Evolutionary conservation across 495 filamentous ascomycete genomes (phyloP).

Genomic region (Trichoderma reesei): DNA sequence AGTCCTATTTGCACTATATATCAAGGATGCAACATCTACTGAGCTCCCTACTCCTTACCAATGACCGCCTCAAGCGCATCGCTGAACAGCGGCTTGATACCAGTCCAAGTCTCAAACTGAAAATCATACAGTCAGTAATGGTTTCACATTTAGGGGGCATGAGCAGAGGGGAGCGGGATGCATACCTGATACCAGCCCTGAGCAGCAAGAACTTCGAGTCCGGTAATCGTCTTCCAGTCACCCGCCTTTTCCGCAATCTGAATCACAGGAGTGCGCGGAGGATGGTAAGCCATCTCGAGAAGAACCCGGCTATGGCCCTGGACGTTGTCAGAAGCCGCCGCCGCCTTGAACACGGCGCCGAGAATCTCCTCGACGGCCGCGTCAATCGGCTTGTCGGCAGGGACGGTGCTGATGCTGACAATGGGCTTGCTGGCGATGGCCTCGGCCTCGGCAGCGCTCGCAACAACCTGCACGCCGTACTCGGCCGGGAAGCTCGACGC

Average conservation of each 20-base stretch:
- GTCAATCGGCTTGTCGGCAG: conserved; percentile 81
- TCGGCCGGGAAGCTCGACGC: conserved; percentile 60
- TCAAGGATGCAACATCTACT: background rate
- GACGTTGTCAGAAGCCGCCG: conserved; percentile 24
- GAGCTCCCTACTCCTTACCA: conserved; percentile 17
- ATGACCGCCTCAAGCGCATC: conserved; percentile 49
- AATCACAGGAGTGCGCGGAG: conserved; percentile 75
- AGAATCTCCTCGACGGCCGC: conserved; percentile 57
- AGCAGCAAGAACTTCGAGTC: conserved; percentile 80
- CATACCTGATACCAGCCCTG: conserved; percentile 70
- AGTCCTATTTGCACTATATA: background rate
- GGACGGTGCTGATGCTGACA: conserved; percentile 83
- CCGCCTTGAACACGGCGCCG: conserved; percentile 48
- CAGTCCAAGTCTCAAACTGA: conserved; percentile 71
- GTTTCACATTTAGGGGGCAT: background rate
- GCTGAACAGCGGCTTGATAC: conserved; percentile 58
- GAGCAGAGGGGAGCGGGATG: conserved; percentile 4
- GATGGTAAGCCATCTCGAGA: conserved; percentile 96
- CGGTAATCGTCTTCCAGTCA: conserved; percentile 72
- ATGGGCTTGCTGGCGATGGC: conserved; percentile 44
- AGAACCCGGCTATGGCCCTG: conserved; percentile 43
- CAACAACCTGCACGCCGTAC: conserved; percentile 63
- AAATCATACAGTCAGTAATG: background rate
- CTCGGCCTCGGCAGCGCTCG: conserved; percentile 38
- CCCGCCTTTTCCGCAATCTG: conserved; percentile 66